phyloP scores from a whole-genome alignment of 2,329 filamentous ascomycete species.

The Colletotrichum sp. region DNA sequence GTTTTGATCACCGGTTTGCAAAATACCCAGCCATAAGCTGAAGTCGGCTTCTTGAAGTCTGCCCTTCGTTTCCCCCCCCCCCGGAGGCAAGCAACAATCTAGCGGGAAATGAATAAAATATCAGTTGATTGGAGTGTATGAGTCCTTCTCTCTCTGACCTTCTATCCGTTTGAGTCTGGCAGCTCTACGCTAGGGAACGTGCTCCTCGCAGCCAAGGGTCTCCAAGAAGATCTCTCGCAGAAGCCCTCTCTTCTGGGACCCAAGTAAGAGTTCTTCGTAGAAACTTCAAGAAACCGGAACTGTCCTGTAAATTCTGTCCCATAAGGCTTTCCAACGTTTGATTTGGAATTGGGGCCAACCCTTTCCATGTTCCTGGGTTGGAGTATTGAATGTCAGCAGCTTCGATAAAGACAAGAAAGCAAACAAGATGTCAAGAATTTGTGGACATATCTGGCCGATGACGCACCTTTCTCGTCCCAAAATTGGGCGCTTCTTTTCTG shows the following conservation, averaged over 20 bases:
- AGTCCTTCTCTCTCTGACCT: neutral
- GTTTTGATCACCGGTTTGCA: neutral
- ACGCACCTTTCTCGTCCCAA: too few species aligned
- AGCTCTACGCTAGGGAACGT: neutral
- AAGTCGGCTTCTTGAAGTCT: neutral
- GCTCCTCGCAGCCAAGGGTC: neutral
- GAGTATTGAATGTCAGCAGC: neutral
- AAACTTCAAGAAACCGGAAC: neutral
- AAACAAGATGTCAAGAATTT: neutral
- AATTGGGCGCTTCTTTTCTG: too few species aligned
- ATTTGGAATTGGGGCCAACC: neutral
- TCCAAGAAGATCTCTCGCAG: neutral
- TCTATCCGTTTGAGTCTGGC: neutral
- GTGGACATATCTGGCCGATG: neutral
- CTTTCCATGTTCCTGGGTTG: neutral
- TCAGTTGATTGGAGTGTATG: neutral
- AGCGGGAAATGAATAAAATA: neutral
- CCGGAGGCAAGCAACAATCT: neutral
- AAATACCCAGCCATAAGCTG: neutral
- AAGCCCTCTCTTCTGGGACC: neutral
- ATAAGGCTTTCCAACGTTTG: neutral
- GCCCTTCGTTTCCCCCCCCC: neutral
- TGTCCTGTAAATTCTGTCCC: neutral
- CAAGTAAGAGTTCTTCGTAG: neutral
- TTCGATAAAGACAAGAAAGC: neutral